phyloP scores from a whole-genome alignment of 2,329 filamentous ascomycete species.

The Colletotrichum australisinense region DNA sequence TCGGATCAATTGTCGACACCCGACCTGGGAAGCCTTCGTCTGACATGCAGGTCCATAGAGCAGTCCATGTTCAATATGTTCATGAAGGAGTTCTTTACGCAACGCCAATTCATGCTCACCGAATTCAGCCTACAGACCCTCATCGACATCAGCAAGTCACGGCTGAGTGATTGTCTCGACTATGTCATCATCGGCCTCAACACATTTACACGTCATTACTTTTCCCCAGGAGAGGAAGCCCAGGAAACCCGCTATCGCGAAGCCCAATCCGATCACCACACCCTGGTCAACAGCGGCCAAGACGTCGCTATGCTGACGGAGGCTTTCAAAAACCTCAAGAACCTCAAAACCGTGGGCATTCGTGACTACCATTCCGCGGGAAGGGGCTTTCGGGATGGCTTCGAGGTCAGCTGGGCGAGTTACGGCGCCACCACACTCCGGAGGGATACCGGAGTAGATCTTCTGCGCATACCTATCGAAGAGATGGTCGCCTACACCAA shows the following conservation, averaged over 20 bases:
- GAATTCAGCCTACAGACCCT: constrained; percentile 66
- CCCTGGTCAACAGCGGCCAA: constrained; percentile 17
- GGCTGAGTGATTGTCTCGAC: constrained; percentile 51
- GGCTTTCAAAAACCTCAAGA: constrained; percentile 65
- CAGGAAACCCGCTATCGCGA: constrained; percentile 31
- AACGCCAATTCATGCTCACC: constrained; percentile 74
- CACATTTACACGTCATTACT: constrained; percentile 35
- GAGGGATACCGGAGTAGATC: constrained; percentile 45
- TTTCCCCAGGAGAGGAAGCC: constrained; percentile 26
- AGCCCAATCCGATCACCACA: not conserved
- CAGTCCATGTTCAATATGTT: constrained; percentile 65
- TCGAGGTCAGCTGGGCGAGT: constrained; percentile 59
- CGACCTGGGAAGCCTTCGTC: constrained; percentile 66
- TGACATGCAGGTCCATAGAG: constrained; percentile 66
- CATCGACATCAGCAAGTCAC: constrained; percentile 62
- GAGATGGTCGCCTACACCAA: constrained; percentile 39
- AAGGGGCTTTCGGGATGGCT: constrained; percentile 60
- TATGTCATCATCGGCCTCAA: constrained; percentile 63
- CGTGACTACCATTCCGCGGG: constrained; percentile 66
- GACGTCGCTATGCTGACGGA: constrained; percentile 65
- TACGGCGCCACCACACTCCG: constrained; percentile 60
- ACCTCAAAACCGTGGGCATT: constrained; percentile 67
- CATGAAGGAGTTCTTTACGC: constrained; percentile 71
- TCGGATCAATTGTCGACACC: constrained; percentile 62
- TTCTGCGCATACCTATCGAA: constrained; percentile 22